Percentiles rank a stretch among this genome's conserved stretches.
Conservation (phyloP, 768 basidiomycete species). For the Tremella fuciformis region DNA sequence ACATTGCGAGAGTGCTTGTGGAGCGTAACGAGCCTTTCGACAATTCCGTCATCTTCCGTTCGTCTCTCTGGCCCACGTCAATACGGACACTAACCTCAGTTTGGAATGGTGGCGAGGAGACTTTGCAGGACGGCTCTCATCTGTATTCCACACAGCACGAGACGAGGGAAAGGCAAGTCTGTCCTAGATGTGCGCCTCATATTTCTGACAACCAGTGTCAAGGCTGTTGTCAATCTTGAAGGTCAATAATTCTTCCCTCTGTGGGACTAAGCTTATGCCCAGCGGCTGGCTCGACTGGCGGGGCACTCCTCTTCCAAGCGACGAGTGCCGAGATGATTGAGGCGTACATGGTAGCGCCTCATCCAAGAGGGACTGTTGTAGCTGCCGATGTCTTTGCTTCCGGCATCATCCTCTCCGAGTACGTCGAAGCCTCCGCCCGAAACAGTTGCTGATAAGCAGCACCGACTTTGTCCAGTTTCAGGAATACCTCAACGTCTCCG, state of each 20-base stretch:
- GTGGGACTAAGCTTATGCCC: not conserved
- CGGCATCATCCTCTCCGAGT: conserved; percentile 88
- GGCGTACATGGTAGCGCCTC: conserved; percentile 79
- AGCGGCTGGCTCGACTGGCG: conserved; percentile 85
- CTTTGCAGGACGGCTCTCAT: conserved; percentile 90
- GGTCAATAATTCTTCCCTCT: conserved; percentile 54
- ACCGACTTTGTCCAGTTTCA: conserved; percentile 96
- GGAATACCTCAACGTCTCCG: conserved; percentile 81
- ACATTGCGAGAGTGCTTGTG: conserved; percentile 74
- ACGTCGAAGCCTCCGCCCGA: conserved; percentile 40
- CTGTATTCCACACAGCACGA: conserved; percentile 86
- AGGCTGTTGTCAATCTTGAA: conserved; percentile 86
- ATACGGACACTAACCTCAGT: conserved; percentile 56
- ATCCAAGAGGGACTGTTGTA: conserved; percentile 81
- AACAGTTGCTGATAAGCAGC: conserved; percentile 53
- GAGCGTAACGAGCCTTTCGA: conserved; percentile 67
- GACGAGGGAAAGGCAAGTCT: conserved; percentile 62
- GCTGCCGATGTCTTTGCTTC: conserved; percentile 92
- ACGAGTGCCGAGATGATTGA: conserved; percentile 92
- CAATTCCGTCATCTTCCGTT: conserved; percentile 77
- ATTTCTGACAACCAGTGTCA: conserved; percentile 59
- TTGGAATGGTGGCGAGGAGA: conserved; percentile 94
- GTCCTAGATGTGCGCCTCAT: not conserved
- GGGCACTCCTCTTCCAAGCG: conserved; percentile 90
- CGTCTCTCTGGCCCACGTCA: conserved; percentile 48